A percentile compares a stretch with the other conserved stretches of the same genome.
phyloP scores from a whole-genome alignment of 352 stramenopile species.

The Phytophthora citricola region DNA sequence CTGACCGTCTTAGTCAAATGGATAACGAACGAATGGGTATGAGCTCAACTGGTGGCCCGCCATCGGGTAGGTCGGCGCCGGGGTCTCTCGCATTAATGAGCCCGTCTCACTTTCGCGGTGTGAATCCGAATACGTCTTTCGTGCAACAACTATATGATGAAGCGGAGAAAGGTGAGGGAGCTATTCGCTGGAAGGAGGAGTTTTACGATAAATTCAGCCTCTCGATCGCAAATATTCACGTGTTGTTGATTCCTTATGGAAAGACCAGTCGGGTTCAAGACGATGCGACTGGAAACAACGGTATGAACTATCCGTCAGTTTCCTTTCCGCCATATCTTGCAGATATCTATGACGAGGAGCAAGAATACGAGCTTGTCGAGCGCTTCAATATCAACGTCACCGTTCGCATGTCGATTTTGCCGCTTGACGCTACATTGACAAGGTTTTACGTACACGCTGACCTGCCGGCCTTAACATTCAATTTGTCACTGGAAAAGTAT shows the following conservation, averaged over 20 bases:
- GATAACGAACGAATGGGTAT: slow-evolving; percentile 58
- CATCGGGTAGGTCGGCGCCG: slow-evolving; percentile 34
- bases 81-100: slow-evolving; percentile 55
- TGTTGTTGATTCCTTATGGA: slow-evolving; percentile 81
- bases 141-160: slow-evolving; percentile 90
- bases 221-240: slow-evolving; percentile 83
- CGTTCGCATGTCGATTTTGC: slow-evolving; percentile 84
- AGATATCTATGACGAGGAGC: slow-evolving; percentile 53
- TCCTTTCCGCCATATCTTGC: slow-evolving; percentile 50
- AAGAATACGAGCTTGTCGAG: slow-evolving; percentile 84
- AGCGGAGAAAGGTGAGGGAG: slow-evolving; percentile 81
- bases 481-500: slow-evolving; percentile 88
- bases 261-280: slow-evolving; percentile 45
- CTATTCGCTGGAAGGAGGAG: slow-evolving; percentile 90
- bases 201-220: slow-evolving; percentile 93
- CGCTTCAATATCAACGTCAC: slow-evolving; percentile 90
- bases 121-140: slow-evolving; percentile 74
- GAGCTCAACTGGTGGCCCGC: slow-evolving; percentile 35
- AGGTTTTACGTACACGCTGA: slow-evolving; percentile 86
- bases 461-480: slow-evolving; percentile 82
- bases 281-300: slow-evolving; percentile 21
- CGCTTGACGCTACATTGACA: slow-evolving; percentile 84
- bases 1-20: slow-evolving; percentile 81
- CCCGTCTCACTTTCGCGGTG: slow-evolving; percentile 36
- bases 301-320: slow-evolving; percentile 44